Percentiles rank a stretch among this genome's conserved stretches.
Conservation (phyloP, 352 stramenopile genomes). For the Nothophytophthora sp. region DNA sequence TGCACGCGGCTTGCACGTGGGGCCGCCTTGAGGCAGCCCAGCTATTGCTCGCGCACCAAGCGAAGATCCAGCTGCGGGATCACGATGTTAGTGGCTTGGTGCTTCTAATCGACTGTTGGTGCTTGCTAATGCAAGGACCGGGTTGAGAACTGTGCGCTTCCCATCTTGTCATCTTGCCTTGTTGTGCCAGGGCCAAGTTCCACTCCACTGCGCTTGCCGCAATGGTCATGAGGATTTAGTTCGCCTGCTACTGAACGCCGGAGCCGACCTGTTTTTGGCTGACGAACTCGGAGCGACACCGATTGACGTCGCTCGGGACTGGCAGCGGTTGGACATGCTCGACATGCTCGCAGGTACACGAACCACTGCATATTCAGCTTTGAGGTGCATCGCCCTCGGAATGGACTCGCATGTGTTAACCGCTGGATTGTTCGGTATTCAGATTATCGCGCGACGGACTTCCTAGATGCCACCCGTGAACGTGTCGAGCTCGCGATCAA, state of each 20-base stretch:
- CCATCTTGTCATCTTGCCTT: no score
- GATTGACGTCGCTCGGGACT: conserved; percentile 59
- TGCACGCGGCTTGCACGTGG: conserved; percentile 64
- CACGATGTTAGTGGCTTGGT: conserved; percentile 44
- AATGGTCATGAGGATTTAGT: conserved; percentile 60
- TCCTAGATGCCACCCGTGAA: conserved; percentile 19
- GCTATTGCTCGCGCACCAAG: conserved; percentile 37
- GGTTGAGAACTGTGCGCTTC: no score
- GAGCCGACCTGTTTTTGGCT: conserved; percentile 36
- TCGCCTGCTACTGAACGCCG: conserved; percentile 29
- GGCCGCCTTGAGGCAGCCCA: conserved; percentile 42
- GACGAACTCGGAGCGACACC: conserved; percentile 52
- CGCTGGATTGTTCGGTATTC: background rate
- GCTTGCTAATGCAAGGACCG: no score
- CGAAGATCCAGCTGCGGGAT: conserved; percentile 33
- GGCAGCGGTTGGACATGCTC: conserved; percentile 56
- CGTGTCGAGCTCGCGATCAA: conserved; percentile 21
- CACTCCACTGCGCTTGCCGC: conserved; percentile 53
- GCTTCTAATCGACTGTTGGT: no score
- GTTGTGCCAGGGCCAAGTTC: conserved; percentile 38
- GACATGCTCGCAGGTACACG: conserved; percentile 42
- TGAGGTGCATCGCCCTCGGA: no score
- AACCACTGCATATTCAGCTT: background rate
- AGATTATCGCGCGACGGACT: conserved; percentile 18
- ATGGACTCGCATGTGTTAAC: no score